Evolutionary conservation across 176 grass and related monocot genomes (phyloP).

Genomic region (Saccharum spontaneum): DNA sequence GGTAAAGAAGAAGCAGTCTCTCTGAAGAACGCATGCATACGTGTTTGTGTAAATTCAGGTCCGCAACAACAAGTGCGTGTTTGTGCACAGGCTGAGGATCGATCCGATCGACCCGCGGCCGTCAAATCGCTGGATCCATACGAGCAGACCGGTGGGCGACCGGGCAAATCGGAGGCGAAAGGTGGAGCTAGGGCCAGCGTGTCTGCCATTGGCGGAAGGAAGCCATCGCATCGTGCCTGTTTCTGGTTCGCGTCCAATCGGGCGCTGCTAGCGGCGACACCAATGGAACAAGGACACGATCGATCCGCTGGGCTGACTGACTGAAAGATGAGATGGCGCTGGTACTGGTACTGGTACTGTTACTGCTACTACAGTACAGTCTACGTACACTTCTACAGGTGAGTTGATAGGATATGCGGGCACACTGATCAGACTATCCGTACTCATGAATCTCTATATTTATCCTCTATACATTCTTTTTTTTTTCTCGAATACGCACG

Average conservation of each 20-base stretch:
- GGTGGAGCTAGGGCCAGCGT: not conserved
- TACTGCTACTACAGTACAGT: not conserved
- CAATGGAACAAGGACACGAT: not conserved
- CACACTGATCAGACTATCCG: not conserved
- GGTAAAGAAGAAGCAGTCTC: too few relatives aligned
- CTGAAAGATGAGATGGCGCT: not conserved
- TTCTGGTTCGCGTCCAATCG: constrained; percentile 48
- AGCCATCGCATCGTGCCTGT: not conserved
- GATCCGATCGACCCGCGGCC: too few relatives aligned
- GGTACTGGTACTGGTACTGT: not conserved
- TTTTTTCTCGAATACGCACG: too few relatives aligned
- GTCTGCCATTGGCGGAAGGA: constrained; percentile 31
- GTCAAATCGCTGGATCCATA: too few relatives aligned
- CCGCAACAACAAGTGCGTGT: too few relatives aligned
- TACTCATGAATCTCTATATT: too few relatives aligned
- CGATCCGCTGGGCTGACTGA: not conserved
- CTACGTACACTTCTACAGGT: not conserved
- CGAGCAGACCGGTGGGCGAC: too few relatives aligned
- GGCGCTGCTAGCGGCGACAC: not conserved
- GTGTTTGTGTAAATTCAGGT: too few relatives aligned
- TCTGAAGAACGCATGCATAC: too few relatives aligned
- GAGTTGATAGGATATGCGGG: not conserved
- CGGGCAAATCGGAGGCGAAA: too few relatives aligned
- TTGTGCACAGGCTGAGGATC: too few relatives aligned
- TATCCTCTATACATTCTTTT: too few relatives aligned